A percentile compares a stretch with the other conserved stretches of the same genome.
phyloP scores from a whole-genome alignment of 176 grass and related monocot species.

The Pontederia paniculata region DNA sequence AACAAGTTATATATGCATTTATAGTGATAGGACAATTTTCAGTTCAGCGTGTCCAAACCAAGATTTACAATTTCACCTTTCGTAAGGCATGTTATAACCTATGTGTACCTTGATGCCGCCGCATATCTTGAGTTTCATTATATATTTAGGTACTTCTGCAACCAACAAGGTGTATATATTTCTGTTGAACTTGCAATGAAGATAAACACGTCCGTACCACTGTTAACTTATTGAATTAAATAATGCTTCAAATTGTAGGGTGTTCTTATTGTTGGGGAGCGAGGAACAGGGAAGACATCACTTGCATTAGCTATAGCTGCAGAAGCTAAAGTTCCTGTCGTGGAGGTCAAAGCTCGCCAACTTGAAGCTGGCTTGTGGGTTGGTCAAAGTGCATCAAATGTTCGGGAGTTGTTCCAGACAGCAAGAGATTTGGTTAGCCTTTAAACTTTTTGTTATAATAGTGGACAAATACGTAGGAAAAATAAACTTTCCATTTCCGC shows the following conservation, averaged over 20 bases:
- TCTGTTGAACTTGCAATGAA: not conserved
- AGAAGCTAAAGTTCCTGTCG: constrained; percentile 31
- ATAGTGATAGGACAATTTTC: too few relatives aligned
- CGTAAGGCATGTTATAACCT: too few relatives aligned
- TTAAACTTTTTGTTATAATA: not conserved
- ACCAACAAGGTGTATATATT: not conserved
- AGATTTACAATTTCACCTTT: too few relatives aligned
- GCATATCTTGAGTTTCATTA: too few relatives aligned
- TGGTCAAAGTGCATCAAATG: constrained; percentile 30
- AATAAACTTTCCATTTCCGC: not conserved
- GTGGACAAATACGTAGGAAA: not conserved
- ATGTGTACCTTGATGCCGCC: too few relatives aligned
- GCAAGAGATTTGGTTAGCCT: constrained; percentile 24
- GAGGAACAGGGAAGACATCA: constrained; percentile 30
- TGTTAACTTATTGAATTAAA: not conserved
- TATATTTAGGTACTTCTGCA: too few relatives aligned
- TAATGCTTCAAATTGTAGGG: constrained; percentile 10
- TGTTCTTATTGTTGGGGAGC: constrained; percentile 29
- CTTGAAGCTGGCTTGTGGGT: constrained; percentile 29
- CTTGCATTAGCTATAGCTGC: constrained; percentile 32
- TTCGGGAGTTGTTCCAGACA: constrained; percentile 27
- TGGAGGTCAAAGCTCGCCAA: constrained; percentile 24
- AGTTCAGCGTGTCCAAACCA: too few relatives aligned
- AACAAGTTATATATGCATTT: too few relatives aligned
- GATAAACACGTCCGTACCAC: not conserved